Evolutionary conservation across 1,284 basidiomycete genomes (phyloP), one percentile per base, ranked within the genome.

Genomic region (Gomphus sp.): DNA sequence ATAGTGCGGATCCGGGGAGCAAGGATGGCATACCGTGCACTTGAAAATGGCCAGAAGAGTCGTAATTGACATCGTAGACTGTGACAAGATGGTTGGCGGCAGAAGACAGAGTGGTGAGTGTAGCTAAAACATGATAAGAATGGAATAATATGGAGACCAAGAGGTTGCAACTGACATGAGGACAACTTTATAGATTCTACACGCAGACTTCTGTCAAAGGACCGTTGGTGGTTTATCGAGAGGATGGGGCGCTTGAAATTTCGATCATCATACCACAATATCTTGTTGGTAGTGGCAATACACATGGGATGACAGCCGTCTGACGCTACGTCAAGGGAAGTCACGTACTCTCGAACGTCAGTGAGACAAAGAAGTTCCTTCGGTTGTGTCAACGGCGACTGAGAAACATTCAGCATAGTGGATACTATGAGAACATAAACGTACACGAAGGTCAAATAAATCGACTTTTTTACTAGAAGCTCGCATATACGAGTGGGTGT

Each of bases 221-320:
- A 71, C n/a, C 87, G 74, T 53, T 75, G 71, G 67, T 91, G 88
- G 60, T 76, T 80, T 64, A 80, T 78, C 7, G 76, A 78, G 10
- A 90, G 64, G 2, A 90, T 64, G 16, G 87, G 85, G 60, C 72
- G 79, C 25, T 66, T 67, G 12, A 77, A 68, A 65, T 75, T 78
- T 36, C 87, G 78, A 44, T 75, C 71, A 64, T 91, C 88, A 34
- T 89, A 66, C 86, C 86, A 90, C 14, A 85, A 61, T 22, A 90
- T 65, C 51, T 84, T 76, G 2, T 70, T 72, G 0, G 85, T 89
- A 0, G 86, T 81, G 41, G 74, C 76, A 4, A 87, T 64, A 10
- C 78, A 76, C 51, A 61, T 52, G 7, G 65, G 25, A 37, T 62
- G 58, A 14, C 49, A 44, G 22, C 14, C 12, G 5, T 45, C 37